These are phyloP conservation scores for Xanthoparmelia taractica DNA, from an alignment of 495 filamentous ascomycete species.

Conservation along the genomic window DNA sequence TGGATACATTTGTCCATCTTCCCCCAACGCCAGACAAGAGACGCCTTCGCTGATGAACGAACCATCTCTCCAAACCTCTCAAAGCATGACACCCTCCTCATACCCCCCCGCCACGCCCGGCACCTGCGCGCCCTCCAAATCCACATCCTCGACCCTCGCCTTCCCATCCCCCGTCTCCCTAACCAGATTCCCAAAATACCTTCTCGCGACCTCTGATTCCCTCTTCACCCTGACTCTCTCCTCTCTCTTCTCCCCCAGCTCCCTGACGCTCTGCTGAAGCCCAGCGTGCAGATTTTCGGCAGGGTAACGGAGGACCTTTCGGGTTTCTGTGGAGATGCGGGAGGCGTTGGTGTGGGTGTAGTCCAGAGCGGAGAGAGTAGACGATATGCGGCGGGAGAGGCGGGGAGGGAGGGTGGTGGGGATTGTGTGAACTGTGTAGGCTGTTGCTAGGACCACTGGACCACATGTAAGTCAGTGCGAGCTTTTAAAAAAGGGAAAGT, in stretches of 20 bases:
- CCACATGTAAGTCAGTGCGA: conserved; percentile 30
- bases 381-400: conserved; percentile 73
- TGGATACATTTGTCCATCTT: not conserved
- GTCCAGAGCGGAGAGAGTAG: conserved; percentile 70
- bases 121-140: conserved; percentile 61
- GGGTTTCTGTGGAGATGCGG: conserved; percentile 73
- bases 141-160: conserved; percentile 65
- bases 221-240: conserved; percentile 68
- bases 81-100: conserved; percentile 23
- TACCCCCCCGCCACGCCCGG: conserved; percentile 36
- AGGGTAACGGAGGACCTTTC: conserved; percentile 77
- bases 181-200: conserved; percentile 83
- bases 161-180: conserved; percentile 64
- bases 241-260: conserved; percentile 65
- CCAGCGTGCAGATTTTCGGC: conserved; percentile 72
- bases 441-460: conserved; percentile 60
- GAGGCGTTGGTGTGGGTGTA: conserved; percentile 84
- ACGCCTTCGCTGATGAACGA: not conserved
- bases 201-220: conserved; percentile 69
- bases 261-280: conserved; percentile 72
- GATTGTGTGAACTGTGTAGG: conserved; percentile 76
- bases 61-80: not conserved
- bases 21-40: not conserved
- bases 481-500: not conserved
- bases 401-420: conserved; percentile 82